Base-by-base conservation (phyloP, 225 moss, liverwort and hornwort species). In the Ulota crispa region DNA sequence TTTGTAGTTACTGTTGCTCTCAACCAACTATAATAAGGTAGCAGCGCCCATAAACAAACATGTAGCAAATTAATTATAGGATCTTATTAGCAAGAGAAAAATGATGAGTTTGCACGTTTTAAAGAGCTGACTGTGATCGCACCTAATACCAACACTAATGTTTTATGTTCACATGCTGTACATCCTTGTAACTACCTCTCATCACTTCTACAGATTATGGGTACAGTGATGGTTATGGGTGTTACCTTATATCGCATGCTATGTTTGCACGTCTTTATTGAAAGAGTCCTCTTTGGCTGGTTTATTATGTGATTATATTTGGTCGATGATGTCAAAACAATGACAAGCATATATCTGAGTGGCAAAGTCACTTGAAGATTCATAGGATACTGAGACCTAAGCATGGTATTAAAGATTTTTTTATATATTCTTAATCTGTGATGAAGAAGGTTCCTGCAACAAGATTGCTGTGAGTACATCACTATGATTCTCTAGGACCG, bases 271-370 rank as follows among this genome's bases (percentile, higher is more conserved):
- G 23, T 13, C 67, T 85, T 72, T 64, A 24, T 81, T 77, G 60
- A 9, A 60, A 27, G 27, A 4, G 5, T 13, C 12, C n/a, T 24
- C 57, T 57, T 8, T n/a, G 2, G 23, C 8, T 55, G 57, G 1
- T 9, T 23, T 0, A 43, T 12, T 63, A 4, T 63, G 4, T 31
- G 27, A 8, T 27, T 26, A 8, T 8, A 28, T 26, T 42, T 7
- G 78, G 81, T 78, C 80, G 21, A 31, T 78, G 89, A 85, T 85
- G 87, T 37, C 0, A 78, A 78, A 83, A 76, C 31, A 78, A 80
- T 87, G 83, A 89, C 87, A 85, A 90, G 89, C 87, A 89, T 87
- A 83, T 87, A 81, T 74, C 89, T 75, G 85, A 89, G 80, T 85
- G 72, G 18, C 76, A 6, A 12, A 16, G 47, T 64, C 86, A 82